Evolutionary conservation across 768 basidiomycete genomes (phyloP).

Genomic region (Filobasidium floriforme): DNA sequence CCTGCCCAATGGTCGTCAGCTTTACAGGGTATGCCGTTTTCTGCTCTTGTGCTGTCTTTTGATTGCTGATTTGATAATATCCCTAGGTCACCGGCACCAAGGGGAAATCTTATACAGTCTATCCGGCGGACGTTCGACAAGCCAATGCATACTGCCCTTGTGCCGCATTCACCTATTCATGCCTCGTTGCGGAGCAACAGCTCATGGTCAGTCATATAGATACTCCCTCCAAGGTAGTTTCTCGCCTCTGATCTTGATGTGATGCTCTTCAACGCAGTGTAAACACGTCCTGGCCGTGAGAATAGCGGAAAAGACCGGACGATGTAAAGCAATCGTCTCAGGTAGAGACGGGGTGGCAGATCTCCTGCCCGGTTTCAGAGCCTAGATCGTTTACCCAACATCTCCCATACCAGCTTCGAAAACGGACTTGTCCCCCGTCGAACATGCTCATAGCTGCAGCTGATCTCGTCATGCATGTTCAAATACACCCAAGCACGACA

Average conservation of each 20-base stretch:
- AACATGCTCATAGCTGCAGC: no score
- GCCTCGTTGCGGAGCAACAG: neutral
- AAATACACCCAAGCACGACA: no score
- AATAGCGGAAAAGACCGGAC: neutral
- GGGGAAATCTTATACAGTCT: neutral
- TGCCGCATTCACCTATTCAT: neutral
- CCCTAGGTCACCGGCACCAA: neutral
- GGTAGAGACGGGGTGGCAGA: neutral
- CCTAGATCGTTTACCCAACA: no score
- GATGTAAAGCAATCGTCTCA: neutral
- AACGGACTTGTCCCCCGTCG: no score
- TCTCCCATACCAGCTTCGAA: no score
- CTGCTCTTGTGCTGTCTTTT: neutral
- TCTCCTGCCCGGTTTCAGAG: neutral
- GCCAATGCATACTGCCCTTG: slow-evolving; percentile 4
- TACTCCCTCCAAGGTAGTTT: neutral
- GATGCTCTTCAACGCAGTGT: neutral
- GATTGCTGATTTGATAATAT: neutral
- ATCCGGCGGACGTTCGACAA: neutral
- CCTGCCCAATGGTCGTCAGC: neutral
- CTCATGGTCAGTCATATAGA: neutral
- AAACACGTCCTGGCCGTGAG: slow-evolving; percentile 3
- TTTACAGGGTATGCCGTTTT: neutral
- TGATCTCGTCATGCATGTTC: no score
- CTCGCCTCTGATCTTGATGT: neutral